Base-by-base conservation (phyloP, 2,329 filamentous ascomycete species). In the Thielaviopsis cerberus region DNA sequence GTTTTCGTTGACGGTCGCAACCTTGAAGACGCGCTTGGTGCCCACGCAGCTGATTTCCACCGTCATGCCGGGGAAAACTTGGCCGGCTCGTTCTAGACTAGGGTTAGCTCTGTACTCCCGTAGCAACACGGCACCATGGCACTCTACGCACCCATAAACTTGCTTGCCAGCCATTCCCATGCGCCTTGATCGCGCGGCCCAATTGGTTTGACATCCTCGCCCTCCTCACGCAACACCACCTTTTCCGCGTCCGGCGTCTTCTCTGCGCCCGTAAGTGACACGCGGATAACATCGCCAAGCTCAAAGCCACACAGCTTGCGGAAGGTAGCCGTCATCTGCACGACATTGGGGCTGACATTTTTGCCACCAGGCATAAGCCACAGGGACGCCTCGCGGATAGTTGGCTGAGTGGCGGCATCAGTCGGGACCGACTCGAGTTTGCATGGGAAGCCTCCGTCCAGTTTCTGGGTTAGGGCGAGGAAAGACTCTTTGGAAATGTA, bases 281-380 rank as follows among this genome's bases (percentile, higher is more conserved):
- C 73, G 34, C 69, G 70, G 34, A 78, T 71, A 55, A 81, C 77
- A 54, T 89, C 85, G 17, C 81, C 82, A 3, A 92, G 73, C 61
- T 84, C 83, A 64, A 94, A 78, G 0, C 80, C 80, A 63, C 85
- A 85, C 6, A 80, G 77, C 37, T 86, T 83, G 62, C 86, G 83
- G 57, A 94, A 80, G 5, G 80, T 75, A 62, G 86, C 83, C 23
- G 86, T 83, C 72, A 87, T 80, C 73, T 90, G 77, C 54, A 86
- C 73, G 59, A 88, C 75, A 62, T 83, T 78, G 63, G 80, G 80
- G 65, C 82, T 78, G 63, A 88, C 73, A 64, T 82, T 81, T 67
- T 83, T 77, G 17, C 59, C 59, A 51, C 76, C 74, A 1, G 75
- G 72, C 17, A 76, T 68, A 0, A 73, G 71, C 71, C 75, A 78